Evolutionary conservation across 768 basidiomycete species (phyloP).

Genomic region (Termitomyces sp.): DNA sequence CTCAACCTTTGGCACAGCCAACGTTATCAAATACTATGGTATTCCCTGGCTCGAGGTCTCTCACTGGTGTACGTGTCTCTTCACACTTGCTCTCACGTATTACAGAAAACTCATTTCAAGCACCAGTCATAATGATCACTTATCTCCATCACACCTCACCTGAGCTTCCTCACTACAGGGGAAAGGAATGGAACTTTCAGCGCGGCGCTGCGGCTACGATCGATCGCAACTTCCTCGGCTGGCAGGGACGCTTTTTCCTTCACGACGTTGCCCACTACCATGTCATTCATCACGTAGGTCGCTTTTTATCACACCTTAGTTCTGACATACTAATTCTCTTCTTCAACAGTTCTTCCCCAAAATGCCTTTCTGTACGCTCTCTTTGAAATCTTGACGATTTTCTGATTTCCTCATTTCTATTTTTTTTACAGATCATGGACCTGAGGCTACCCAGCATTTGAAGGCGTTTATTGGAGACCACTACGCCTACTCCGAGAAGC

Average conservation of each 20-base stretch:
- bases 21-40: constrained; percentile 43
- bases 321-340: background rate
- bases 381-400: background rate
- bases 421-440: background rate
- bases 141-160: background rate
- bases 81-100: no score
- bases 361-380: background rate
- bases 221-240: background rate
- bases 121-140: background rate
- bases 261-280: background rate
- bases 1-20: constrained; percentile 28
- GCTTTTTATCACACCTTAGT: background rate
- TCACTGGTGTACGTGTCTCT: constrained; percentile 45
- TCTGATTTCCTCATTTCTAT: background rate
- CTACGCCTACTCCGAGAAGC: background rate
- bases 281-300: background rate
- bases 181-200: background rate
- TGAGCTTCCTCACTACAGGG: background rate
- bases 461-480: background rate
- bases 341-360: background rate
- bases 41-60: constrained; percentile 51
- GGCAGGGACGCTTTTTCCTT: background rate
- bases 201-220: background rate
- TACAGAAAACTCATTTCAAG: background rate
- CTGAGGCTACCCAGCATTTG: background rate